Evolutionary conservation across 352 stramenopile species (phyloP), one percentile per base, ranked within the genome.

Genomic region (Pythium biforme): DNA sequence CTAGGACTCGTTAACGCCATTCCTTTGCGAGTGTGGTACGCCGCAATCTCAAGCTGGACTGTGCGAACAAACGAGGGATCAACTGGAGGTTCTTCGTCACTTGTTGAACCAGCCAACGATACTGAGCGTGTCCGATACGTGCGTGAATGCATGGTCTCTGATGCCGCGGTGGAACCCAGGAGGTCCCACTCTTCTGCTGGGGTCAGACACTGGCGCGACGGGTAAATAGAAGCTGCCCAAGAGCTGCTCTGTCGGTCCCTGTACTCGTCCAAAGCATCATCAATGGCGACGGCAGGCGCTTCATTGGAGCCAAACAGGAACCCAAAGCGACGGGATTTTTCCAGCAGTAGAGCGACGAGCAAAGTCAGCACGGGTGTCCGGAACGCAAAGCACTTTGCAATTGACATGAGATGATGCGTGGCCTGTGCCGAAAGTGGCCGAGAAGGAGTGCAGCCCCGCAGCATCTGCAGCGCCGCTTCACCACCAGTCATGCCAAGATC

Each of bases 401-500:
- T 45, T 8, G 71, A 62, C 1, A 49, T 2, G 4, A 87, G 48
- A 19, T 64, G 33, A 0, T 62, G 47, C n/a, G 31, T 69, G 25
- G 85, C 75, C 15, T 31, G 37, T 1, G 9, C 11, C 2, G 71
- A 70, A 50, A 75, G 78, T 10, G 72, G 71, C 8, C 70, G 59
- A 37, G 61, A 69, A 0, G 68, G 72, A 22, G 60, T 66, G 49
- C 75, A 86, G 4, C 68, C 60, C 53, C 66, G 68, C 17, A 87
- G 47, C 17, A 76, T 45, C 54, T 76, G 59, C 17, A 86, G 19
- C 5, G 77, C 77, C 14, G 74, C 70, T 41, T 89, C 79, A 1
- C 65, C 51, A n/a, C 71, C 74, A 17, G 77, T 86, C 79, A 89
- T 83, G 10, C 61, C 48, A 10, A 82, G 49, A 8, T 69, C 50